Evolutionary conservation across 345 rosid genomes (phyloP), one percentile per base, ranked within the genome.

Genomic region (Citrus inodora): DNA sequence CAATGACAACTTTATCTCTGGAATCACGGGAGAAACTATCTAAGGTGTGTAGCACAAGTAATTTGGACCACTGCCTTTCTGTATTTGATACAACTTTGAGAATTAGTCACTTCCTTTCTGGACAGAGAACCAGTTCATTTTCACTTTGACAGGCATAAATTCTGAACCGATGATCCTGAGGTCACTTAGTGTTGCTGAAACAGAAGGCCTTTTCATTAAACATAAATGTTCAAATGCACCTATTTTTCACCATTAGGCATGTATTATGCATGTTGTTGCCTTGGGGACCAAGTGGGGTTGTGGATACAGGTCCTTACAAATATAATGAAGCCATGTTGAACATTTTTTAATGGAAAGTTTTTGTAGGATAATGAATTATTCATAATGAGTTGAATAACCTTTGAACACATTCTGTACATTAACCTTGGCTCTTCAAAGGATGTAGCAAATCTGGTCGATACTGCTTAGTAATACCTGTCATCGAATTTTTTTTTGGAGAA

Each of bases 11-110:
- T 48, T 79, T 96, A 80, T 96, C 97, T 6, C 91, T 83, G 58
- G 99, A 96, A 90, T 90, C 98, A 21, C 95, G 98, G 42, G 98
- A 96, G 81, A 96, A 96, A 75, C 94, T 96, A 73, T 92, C 99
- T 73, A 96, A 93, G 98, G 98, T 93, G 51, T 84, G 87, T 83
- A 72, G 24, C 32, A 38, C 48, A 27, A 48, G 28, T 56, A 60
- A 22, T 25, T 67, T 37, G 59, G 60, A 46, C 48, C 21, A 30
- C 42, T 40, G 9, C 6, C 48, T 24, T 1, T 24, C 10, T 42
- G 5, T 69, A 68, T 40, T 27, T 62, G 51, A 40, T 65, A 33
- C 42, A 65, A 65, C 35, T 17, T 8, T 53, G 58, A 33, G 42
- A 65, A 17, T 33, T 4, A 8, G 69, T 32, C 1, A 3, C 22